Conservation (phyloP, 208 protist species). For the Crithidia mellificae region DNA sequence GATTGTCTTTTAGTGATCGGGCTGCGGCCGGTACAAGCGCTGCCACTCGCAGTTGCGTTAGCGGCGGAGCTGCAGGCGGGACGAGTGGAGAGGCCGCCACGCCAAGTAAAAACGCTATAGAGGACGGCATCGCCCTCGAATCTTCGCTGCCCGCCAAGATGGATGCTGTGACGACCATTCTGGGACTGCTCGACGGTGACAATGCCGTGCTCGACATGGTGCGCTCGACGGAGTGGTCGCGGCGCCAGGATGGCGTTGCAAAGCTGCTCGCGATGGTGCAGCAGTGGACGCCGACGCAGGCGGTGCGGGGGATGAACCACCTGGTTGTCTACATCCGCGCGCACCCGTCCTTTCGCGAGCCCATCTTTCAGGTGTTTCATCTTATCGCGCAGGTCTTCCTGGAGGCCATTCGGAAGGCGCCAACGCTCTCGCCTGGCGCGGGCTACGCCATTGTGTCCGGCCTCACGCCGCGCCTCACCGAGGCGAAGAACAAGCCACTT, state of each 20-base stretch:
- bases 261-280: conserved; percentile 54
- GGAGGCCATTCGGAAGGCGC: conserved; percentile 38
- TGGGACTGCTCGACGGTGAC: conserved; percentile 64
- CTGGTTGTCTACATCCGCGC: conserved; percentile 71
- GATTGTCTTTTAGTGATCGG: background rate
- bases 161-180: conserved; percentile 59
- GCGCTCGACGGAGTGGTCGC: conserved; percentile 75
- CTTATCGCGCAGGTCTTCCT: conserved; percentile 45
- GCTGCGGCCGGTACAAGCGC: background rate
- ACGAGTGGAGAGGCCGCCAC: background rate
- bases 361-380: conserved; percentile 79
- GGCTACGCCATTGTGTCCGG: conserved; percentile 73
- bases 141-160: conserved; percentile 70
- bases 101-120: conserved; percentile 16
- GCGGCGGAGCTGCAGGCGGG: background rate
- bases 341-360: conserved; percentile 72
- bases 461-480: conserved; percentile 59
- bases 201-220: conserved; percentile 57
- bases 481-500: conserved; percentile 64
- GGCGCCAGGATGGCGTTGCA: conserved; percentile 63
- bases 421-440: conserved; percentile 47
- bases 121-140: conserved; percentile 73
- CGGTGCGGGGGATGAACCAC: conserved; percentile 45
- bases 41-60: conserved; percentile 2
- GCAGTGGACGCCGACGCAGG: conserved; percentile 55